These are phyloP conservation scores for Aureobasidium sp. DNA, from an alignment of 2,329 filamentous ascomycete genomes.

Conservation along the genomic window DNA sequence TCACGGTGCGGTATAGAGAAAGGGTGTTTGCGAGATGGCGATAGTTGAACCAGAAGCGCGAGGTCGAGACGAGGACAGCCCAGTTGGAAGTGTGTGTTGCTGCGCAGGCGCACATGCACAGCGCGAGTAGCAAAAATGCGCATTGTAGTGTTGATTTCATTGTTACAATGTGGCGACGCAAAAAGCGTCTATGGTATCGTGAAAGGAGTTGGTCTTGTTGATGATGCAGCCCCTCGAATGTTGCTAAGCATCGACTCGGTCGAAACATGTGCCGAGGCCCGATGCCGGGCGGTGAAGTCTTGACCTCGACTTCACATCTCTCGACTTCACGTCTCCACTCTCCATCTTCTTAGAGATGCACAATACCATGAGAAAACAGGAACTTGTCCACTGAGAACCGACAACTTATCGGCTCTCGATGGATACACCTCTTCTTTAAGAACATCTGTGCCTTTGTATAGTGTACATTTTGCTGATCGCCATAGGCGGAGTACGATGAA, in stretches of 20 bases:
- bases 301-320: not conserved
- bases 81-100: slow-evolving; percentile 95
- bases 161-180: not conserved
- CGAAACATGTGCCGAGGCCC: not conserved
- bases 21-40: slow-evolving; percentile 96
- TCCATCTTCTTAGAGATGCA: too few species aligned
- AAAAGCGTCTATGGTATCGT: not conserved
- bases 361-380: too few species aligned
- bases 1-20: slow-evolving; percentile 95
- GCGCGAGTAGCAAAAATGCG: slow-evolving; percentile 10
- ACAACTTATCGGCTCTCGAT: too few species aligned
- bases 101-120: slow-evolving; percentile 30
- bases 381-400: too few species aligned
- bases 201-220: not conserved
- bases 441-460: too few species aligned
- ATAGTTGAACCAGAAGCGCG: slow-evolving; percentile 99
- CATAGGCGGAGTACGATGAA: too few species aligned
- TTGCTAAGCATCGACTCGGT: not conserved
- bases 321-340: not conserved
- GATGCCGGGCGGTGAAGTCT: not conserved
- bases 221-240: not conserved
- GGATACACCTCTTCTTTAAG: too few species aligned
- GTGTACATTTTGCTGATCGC: too few species aligned
- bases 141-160: not conserved
- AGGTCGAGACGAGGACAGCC: slow-evolving; percentile 97